These are phyloP conservation scores for Oryza meridionalis DNA, from an alignment of 176 grass and related monocot genomes.

Conservation along the genomic window DNA sequence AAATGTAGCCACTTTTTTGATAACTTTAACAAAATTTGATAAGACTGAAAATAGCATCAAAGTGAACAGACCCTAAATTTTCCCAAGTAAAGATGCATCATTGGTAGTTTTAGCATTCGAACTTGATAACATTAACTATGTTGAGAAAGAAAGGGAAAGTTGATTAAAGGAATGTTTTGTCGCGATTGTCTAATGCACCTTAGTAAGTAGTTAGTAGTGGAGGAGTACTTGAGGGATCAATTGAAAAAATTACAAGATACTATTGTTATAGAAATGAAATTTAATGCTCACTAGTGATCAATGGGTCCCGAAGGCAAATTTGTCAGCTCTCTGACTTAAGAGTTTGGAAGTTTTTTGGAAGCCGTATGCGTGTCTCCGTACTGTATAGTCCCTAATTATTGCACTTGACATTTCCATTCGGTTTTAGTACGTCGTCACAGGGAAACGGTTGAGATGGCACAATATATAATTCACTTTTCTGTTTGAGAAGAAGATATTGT, in stretches of 20 bases:
- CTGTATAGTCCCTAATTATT: not conserved
- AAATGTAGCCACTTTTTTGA: too few species aligned
- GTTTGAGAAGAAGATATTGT: too few species aligned
- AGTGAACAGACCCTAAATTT: too few species aligned
- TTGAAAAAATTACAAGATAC: not conserved
- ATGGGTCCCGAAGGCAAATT: not conserved
- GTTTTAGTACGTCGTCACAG: not conserved
- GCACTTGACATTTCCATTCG: not conserved
- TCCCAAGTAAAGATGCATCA: not conserved
- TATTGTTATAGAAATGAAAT: not conserved
- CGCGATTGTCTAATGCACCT: not conserved
- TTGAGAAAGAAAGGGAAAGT: not conserved
- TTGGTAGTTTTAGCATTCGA: not conserved
- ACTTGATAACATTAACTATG: not conserved
- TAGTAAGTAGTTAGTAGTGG: not conserved
- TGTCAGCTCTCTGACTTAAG: not conserved
- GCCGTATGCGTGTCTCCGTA: not conserved
- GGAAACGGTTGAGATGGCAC: not conserved
- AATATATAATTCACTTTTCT: not conserved
- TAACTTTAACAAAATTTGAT: too few species aligned
- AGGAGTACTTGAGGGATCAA: not conserved
- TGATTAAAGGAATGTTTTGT: not conserved
- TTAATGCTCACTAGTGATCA: not conserved
- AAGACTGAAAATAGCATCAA: too few species aligned
- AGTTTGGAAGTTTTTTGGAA: not conserved